Evolutionary conservation across 23 red algal genomes (phyloP), one percentile per base, ranked within the genome.

Genomic region (Cyanidioschyzon merolae): DNA sequence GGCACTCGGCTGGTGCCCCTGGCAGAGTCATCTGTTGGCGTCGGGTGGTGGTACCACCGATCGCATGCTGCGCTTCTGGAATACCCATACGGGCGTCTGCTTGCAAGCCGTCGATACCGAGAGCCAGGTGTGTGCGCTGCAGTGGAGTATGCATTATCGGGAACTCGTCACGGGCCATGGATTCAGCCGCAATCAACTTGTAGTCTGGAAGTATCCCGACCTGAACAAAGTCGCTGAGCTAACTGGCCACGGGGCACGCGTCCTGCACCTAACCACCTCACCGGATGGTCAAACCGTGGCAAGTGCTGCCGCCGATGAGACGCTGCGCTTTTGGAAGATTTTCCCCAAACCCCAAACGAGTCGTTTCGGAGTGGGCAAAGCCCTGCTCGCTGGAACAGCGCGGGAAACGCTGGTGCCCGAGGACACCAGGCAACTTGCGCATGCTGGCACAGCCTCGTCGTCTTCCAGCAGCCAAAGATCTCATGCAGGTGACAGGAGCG

Each of bases 1-100:
- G 76, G 94, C 94, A 18, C 74, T 98, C 1, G 94, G 88, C 39
- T 98, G 94, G 94, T 98, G 94, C 57, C 94, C 94, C 36, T 98
- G 94, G 94, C 94, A 98, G 87, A 82, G 76, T 34, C 82, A 88
- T 58, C 78, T 98, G 76, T 71, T 98, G 35, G 94, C 94, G 21
- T 86, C 87, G 2, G 94, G 94, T 68, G 94, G 94, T 37, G 94
- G 94, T 68, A 98, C 94, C 12, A 88, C 94, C 26, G 94, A 98
- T 63, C 79, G 94, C 24, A 84, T 79, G 74, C 83, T 98, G 77
- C 85, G 89, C 40, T 91, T 98, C 75, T 98, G 94, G 94, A 98
- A 91, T 39, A 90, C 85, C 29, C 41, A 79, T 21, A 85, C 81
- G 7, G 94, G 94, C 0, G 78, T 85, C 34, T 98, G 94, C 57